These are phyloP conservation scores for Phytophthora pinifolia DNA, from an alignment of 352 stramenopile species.

Conservation along the genomic window DNA sequence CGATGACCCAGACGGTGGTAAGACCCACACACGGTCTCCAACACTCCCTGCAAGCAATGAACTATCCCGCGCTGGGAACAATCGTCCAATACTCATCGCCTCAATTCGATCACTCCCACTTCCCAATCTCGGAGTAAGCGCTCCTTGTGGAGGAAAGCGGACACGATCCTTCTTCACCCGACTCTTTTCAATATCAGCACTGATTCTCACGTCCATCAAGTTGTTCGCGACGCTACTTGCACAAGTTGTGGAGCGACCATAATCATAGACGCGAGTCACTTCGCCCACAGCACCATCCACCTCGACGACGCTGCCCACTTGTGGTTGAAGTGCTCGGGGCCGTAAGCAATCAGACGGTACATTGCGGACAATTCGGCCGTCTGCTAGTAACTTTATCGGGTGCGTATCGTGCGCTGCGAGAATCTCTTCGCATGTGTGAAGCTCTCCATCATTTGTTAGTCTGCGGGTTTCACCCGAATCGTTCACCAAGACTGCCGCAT, in stretches of 20 bases:
- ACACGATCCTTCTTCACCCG: conserved; percentile 56
- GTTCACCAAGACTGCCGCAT: conserved; percentile 46
- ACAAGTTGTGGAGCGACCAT: conserved; percentile 9
- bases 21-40: conserved; percentile 70
- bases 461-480: conserved; percentile 15
- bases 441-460: conserved; percentile 5
- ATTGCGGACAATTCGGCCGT: conserved; percentile 43
- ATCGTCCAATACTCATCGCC: conserved; percentile 69
- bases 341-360: conserved; percentile 49
- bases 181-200: conserved; percentile 49
- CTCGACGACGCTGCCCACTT: conserved; percentile 74
- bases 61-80: conserved; percentile 65
- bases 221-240: conserved; percentile 11
- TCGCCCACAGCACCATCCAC: conserved; percentile 65
- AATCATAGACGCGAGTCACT: conserved; percentile 48
- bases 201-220: conserved; percentile 56
- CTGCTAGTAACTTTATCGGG: conserved; percentile 44
- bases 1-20: conserved; percentile 28
- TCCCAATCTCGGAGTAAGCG: conserved; percentile 6
- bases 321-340: conserved; percentile 32
- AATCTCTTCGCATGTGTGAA: conserved; percentile 21
- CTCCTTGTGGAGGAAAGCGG: conserved; percentile 41
- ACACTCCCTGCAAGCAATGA: conserved; percentile 51
- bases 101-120: conserved; percentile 44
- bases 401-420: conserved; percentile 26